Percentiles rank a stretch among this genome's conserved stretches.
These are phyloP conservation scores for Triticum aestivum DNA, from an alignment of 176 grass and related monocot genomes.

Conservation along the genomic window IWGSC_CS_RefSeq_v2.1 NC_057813.1:666236141-666236640, in stretches of 20 bases:
- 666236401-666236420: neutral
- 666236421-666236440: neutral
- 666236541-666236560: slow-evolving; percentile 91
- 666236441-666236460: neutral
- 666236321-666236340: neutral
- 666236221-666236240: neutral
- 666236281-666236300: neutral
- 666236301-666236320: neutral
- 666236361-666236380: neutral
- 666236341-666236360: neutral
- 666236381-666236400: slow-evolving; percentile 4
- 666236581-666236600: slow-evolving; percentile 98
- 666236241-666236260: neutral
- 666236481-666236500: slow-evolving; percentile 99
- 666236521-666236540: slow-evolving; percentile 95
- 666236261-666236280: neutral
- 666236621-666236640: slow-evolving; percentile 77
- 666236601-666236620: slow-evolving; percentile 81
- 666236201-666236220: slow-evolving; percentile 18
- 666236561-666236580: slow-evolving; percentile 95
- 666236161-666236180: slow-evolving; percentile 85
- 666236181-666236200: slow-evolving; percentile 7
- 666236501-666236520: slow-evolving; percentile 95
- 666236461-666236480: slow-evolving; percentile 29
- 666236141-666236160: slow-evolving; percentile 89